A percentile compares a stretch with the other conserved stretches of the same genome.
These are phyloP conservation scores for Penicillium cataractarum DNA, from an alignment of 495 filamentous ascomycete genomes.

Conservation along the genomic window DNA sequence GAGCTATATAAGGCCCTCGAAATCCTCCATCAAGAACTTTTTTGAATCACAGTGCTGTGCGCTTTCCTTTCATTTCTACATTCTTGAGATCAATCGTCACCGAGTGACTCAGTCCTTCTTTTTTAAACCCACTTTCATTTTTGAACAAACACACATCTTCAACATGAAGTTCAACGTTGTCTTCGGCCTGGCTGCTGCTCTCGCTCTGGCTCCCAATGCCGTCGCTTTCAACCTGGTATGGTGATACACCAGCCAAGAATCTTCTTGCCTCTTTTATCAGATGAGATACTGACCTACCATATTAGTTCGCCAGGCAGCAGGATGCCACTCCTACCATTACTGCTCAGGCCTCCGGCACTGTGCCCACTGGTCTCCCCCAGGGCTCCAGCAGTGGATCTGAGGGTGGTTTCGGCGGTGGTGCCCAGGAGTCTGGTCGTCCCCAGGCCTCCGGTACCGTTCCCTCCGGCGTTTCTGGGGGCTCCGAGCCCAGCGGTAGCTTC, in stretches of 20 bases:
- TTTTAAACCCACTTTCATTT: conserved; percentile 18
- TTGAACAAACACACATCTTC: conserved; percentile 15
- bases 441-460: conserved; percentile 10
- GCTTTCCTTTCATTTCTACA: conserved; percentile 28
- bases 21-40: conserved; percentile 5
- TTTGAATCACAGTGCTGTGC: conserved; percentile 33
- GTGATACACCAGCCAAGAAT: conserved; percentile 1
- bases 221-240: conserved; percentile 22
- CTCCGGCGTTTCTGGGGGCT: conserved; percentile 5
- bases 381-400: conserved; percentile 3
- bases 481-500: too few relatives aligned
- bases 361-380: conserved; percentile 5
- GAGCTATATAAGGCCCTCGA: conserved; percentile 23
- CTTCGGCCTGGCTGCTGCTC: conserved; percentile 33
- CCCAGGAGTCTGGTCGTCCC: conserved; percentile 9
- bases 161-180: conserved; percentile 41
- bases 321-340: conserved; percentile 18
- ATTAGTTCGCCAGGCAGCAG: conserved; percentile 9
- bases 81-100: conserved; percentile 22
- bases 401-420: conserved; percentile 4
- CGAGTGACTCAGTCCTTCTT: conserved; percentile 25
- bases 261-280: neutral
- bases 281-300: neutral
- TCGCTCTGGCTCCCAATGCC: conserved; percentile 30
- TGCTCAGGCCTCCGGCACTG: conserved; percentile 17